Evolutionary conservation across 352 stramenopile species (phyloP).

Genomic region (Pythium aphanidermatum): DNA sequence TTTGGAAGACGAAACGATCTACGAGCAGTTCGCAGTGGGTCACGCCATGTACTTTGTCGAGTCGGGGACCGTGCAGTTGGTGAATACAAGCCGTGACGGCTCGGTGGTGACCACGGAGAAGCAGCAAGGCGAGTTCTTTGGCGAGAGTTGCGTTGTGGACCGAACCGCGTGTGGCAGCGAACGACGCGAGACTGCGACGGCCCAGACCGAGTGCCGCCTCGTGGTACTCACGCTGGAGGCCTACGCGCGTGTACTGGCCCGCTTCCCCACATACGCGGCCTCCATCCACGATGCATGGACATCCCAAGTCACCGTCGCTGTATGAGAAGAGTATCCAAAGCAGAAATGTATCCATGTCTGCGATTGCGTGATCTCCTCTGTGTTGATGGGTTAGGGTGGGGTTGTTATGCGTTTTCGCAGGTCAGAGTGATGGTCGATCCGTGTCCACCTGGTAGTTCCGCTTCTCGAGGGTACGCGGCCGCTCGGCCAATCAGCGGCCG

Average conservation of each 20-base stretch:
- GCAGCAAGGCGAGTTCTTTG: conserved; percentile 19
- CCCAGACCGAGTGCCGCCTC: conserved; percentile 10
- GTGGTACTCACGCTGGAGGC: conserved; percentile 16
- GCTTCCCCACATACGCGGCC: conserved; percentile 14
- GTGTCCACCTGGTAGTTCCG: conserved; percentile 5
- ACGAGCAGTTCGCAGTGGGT: conserved; percentile 20
- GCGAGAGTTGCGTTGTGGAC: conserved; percentile 20
- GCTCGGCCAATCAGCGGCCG: conserved; percentile 3
- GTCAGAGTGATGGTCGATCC: conserved; percentile 1
- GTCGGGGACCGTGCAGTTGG: conserved; percentile 15
- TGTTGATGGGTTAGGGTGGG: neutral
- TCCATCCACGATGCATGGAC: conserved; percentile 14
- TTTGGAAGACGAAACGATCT: conserved; percentile 18
- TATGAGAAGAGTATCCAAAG: neutral
- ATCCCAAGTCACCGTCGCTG: neutral
- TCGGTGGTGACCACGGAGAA: conserved; percentile 2
- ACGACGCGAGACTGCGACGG: conserved; percentile 15
- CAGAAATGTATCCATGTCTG: conserved; percentile 10
- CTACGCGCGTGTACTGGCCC: conserved; percentile 11
- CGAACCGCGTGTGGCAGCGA: conserved; percentile 8
- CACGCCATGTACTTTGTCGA: conserved; percentile 25
- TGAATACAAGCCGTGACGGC: conserved; percentile 6
- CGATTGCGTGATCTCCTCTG: conserved; percentile 13
- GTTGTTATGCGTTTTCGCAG: neutral
- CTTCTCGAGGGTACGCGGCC: neutral